phyloP scores from a whole-genome alignment of 306 rosid genomes.

The Ochetophila trinervis region DNA sequence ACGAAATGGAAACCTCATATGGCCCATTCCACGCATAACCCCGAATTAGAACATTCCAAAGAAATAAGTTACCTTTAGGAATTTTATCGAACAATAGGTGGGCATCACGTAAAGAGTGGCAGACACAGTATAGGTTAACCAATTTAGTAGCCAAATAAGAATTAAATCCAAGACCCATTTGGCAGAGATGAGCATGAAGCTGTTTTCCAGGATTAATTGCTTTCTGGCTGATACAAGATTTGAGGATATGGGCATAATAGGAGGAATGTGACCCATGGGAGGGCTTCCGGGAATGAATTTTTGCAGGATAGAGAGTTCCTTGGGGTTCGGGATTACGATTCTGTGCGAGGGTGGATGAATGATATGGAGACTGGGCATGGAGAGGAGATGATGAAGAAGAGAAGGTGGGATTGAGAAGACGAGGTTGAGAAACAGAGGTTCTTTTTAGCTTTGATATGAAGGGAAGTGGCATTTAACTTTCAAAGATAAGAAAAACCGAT shows the following conservation, averaged over 20 bases:
- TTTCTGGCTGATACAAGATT: slow-evolving; percentile 49
- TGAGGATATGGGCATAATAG: slow-evolving; percentile 43
- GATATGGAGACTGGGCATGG: slow-evolving; percentile 15
- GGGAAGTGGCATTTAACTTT: slow-evolving; percentile 37
- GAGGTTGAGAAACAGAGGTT: slow-evolving; percentile 23
- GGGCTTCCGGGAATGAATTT: slow-evolving; percentile 17
- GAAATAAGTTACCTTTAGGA: slow-evolving; percentile 57
- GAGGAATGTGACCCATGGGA: slow-evolving; percentile 19
- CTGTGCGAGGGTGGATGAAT: slow-evolving; percentile 31
- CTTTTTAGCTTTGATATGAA: slow-evolving; percentile 21
- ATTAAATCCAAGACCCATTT: slow-evolving; percentile 50
- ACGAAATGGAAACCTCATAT: slow-evolving; percentile 50
- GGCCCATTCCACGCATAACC: slow-evolving; percentile 85
- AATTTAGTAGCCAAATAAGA: slow-evolving; percentile 47
- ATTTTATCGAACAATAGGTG: slow-evolving; percentile 58
- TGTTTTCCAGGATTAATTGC: slow-evolving; percentile 58
- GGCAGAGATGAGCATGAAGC: slow-evolving; percentile 58
- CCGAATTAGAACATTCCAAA: slow-evolving; percentile 77
- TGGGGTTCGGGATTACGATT: slow-evolving; percentile 7
- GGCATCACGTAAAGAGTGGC: slow-evolving; percentile 46
- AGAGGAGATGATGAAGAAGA: slow-evolving; percentile 11
- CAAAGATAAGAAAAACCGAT: not conserved
- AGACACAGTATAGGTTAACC: slow-evolving; percentile 43
- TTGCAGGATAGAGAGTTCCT: slow-evolving; percentile 9
- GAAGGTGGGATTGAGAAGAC: slow-evolving; percentile 12